Conservation (phyloP, 352 stramenopile genomes). For the Pythium biforme region DNA sequence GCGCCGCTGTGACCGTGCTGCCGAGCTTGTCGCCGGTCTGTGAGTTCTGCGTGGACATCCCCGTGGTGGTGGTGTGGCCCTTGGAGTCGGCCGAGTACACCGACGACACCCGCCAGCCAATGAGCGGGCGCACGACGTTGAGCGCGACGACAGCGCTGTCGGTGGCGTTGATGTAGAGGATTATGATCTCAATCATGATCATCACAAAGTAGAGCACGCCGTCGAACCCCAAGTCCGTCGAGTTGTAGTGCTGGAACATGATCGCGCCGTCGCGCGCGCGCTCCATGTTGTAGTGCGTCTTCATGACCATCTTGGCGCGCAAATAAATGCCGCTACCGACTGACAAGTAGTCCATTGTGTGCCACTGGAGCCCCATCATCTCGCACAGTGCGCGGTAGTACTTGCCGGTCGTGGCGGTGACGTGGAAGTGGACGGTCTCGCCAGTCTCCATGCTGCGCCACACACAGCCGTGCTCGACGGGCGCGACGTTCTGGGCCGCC, state of each 20-base stretch:
- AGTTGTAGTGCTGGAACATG: conserved; percentile 7
- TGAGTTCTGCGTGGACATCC: neutral
- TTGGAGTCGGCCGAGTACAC: conserved; percentile 7
- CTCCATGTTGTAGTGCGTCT: conserved; percentile 11
- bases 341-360: conserved; percentile 26
- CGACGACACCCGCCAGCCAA: neutral
- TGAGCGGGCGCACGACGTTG: conserved; percentile 24
- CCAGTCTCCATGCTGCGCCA: conserved; percentile 15
- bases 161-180: conserved; percentile 26
- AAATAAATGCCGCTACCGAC: conserved; percentile 19
- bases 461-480: conserved; percentile 25
- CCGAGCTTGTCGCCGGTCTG: neutral
- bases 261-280: conserved; percentile 5
- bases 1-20: neutral
- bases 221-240: conserved; percentile 21
- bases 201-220: conserved; percentile 27
- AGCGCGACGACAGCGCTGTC: conserved; percentile 23
- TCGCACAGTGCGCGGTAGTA: conserved; percentile 24
- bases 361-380: conserved; percentile 24
- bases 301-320: conserved; percentile 16
- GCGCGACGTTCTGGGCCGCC: neutral
- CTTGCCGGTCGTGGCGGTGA: conserved; percentile 13
- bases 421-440: conserved; percentile 16
- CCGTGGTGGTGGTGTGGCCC: neutral
- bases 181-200: conserved; percentile 21